phyloP scores from a whole-genome alignment of 345 rosid genomes.

The Mallotus nudiflorus region DNA sequence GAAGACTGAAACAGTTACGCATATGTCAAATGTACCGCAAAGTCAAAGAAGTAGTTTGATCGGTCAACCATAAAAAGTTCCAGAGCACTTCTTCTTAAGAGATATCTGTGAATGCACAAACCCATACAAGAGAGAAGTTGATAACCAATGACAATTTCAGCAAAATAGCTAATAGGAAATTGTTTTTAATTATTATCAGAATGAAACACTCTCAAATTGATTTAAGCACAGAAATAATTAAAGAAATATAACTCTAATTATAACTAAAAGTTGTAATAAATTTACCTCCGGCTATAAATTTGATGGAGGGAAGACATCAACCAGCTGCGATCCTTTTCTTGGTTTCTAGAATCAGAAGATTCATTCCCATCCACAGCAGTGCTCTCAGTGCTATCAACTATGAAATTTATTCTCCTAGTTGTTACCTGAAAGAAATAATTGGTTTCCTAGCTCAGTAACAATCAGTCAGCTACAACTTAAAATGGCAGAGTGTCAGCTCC shows the following conservation, averaged over 20 bases:
- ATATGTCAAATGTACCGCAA: constrained; percentile 60
- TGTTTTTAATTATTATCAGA: not conserved
- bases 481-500: not conserved
- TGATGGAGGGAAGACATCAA: constrained; percentile 85
- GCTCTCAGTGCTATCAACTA: constrained; percentile 62
- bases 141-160: constrained; percentile 10
- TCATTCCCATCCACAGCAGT: constrained; percentile 43
- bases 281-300: constrained; percentile 91
- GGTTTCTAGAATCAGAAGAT: constrained; percentile 47
- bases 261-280: not conserved
- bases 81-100: constrained; percentile 92
- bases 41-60: constrained; percentile 95
- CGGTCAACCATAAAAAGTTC: constrained; percentile 98
- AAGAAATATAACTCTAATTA: not conserved
- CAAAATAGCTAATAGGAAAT: not conserved
- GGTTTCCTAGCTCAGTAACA: constrained; percentile 3
- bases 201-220: constrained; percentile 10
- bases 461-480: not conserved
- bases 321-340: constrained; percentile 88
- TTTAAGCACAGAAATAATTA: not conserved
- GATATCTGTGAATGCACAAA: constrained; percentile 53
- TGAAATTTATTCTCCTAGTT: constrained; percentile 85
- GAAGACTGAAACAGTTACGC: not conserved
- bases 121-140: not conserved
- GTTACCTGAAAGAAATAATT: constrained; percentile 60